These are phyloP conservation scores for Suhomyces pyralidae DNA, from an alignment of 805 yeast genomes.

Conservation along the genomic window DNA sequence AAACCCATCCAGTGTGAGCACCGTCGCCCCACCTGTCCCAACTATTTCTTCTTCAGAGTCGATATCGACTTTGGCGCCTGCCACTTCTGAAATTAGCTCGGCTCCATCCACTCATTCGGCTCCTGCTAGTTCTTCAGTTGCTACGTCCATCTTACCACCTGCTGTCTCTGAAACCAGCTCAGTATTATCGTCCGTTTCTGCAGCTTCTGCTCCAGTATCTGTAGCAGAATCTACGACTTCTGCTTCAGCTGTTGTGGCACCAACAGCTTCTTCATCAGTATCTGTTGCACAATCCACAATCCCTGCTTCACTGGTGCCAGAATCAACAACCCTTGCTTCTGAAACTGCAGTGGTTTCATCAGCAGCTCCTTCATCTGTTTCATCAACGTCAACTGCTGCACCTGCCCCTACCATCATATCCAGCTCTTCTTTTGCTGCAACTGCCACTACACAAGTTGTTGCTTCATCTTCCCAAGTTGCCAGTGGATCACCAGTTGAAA, in stretches of 20 bases:
- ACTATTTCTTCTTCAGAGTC: not conserved
- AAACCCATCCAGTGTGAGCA: not conserved
- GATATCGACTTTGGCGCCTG: not conserved
- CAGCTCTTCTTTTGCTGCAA: not conserved
- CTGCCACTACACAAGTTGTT: not conserved
- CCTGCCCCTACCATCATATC: not conserved
- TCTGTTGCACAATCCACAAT: not conserved
- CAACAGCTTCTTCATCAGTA: not conserved
- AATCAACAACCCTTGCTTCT: not conserved
- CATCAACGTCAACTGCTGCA: not conserved
- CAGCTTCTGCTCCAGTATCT: not conserved
- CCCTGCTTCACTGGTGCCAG: not conserved
- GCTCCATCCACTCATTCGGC: not conserved
- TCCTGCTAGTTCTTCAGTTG: not conserved
- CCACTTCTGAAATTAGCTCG: not conserved
- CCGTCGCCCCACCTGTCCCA: not conserved
- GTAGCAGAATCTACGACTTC: not conserved
- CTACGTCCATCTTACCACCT: not conserved
- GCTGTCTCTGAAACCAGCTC: not conserved
- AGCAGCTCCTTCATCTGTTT: not conserved
- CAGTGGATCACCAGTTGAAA: not conserved
- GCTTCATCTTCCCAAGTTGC: not conserved
- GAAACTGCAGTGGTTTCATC: not conserved
- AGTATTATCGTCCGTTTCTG: not conserved
- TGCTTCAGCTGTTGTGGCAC: not conserved